Percentiles rank a stretch among this genome's conserved stretches.
Conservation (phyloP, 1,284 basidiomycete species). For the Ustanciosporium gigantosporum region DNA sequence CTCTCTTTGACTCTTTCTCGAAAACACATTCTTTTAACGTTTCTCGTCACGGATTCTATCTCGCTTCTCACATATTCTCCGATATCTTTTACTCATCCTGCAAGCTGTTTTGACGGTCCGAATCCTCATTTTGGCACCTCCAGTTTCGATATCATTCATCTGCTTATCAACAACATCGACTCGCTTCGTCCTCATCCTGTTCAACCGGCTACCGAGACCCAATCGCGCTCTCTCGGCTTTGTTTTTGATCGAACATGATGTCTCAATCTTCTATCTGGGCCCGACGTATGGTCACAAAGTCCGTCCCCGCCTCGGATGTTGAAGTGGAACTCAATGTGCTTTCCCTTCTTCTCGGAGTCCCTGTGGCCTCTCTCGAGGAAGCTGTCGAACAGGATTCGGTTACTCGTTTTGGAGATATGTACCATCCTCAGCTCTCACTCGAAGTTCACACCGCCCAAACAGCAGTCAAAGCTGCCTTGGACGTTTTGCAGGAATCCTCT, state of each 20-base stretch:
- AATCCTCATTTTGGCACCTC: neutral
- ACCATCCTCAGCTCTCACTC: constrained; percentile 1
- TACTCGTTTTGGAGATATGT: too few relatives aligned
- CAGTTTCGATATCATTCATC: neutral
- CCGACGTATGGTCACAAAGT: constrained; percentile 21
- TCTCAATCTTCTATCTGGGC: constrained; percentile 15
- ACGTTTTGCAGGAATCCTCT: constrained; percentile 25
- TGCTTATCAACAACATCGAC: neutral
- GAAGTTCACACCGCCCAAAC: constrained; percentile 36
- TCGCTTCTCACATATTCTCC: too few relatives aligned
- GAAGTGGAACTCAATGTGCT: constrained; percentile 34
- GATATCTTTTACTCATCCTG: neutral
- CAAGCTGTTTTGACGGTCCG: neutral
- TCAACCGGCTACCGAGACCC: neutral
- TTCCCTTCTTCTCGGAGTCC: constrained; percentile 22
- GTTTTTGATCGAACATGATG: neutral
- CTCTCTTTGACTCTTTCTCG: too few relatives aligned
- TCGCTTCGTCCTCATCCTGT: neutral
- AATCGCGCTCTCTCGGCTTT: neutral
- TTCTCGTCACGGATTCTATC: neutral
- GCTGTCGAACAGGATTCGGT: neutral
- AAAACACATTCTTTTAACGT: neutral
- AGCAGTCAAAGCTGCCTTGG: constrained; percentile 29
- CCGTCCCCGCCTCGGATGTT: constrained; percentile 1
- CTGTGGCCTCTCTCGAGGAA: constrained; percentile 12